Conservation (phyloP, 768 basidiomycete species). For the Austroboletus festivus region DNA sequence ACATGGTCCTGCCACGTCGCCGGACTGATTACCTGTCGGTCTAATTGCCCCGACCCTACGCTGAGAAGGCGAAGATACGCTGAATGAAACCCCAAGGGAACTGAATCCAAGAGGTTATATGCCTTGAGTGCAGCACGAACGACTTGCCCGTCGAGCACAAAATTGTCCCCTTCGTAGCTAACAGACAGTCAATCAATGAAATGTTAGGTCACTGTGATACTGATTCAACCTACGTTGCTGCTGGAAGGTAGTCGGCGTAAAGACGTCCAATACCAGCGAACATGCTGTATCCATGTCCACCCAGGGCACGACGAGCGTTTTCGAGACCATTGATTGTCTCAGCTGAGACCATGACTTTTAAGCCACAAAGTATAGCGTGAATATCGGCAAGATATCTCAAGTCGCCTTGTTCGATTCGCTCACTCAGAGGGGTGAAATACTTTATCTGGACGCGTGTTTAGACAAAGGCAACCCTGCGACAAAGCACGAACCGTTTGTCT, state of each 20-base stretch:
- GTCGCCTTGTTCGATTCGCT: conserved; percentile 52
- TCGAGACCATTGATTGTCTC: conserved; percentile 58
- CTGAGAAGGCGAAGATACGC: conserved; percentile 56
- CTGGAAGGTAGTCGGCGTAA: conserved; percentile 64
- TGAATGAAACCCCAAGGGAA: conserved; percentile 15
- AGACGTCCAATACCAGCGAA: conserved; percentile 63
- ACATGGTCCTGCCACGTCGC: conserved; percentile 38
- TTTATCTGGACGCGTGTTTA: conserved; percentile 35
- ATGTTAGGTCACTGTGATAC: not conserved
- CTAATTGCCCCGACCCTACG: conserved; percentile 5
- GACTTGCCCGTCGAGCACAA: conserved; percentile 71
- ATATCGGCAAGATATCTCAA: conserved; percentile 65
- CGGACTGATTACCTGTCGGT: conserved; percentile 18
- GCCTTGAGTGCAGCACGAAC: conserved; percentile 69
- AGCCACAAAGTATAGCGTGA: conserved; percentile 66
- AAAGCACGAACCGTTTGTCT: conserved; percentile 47
- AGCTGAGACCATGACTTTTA: conserved; percentile 60
- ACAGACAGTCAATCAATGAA: not conserved
- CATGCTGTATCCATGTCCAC: conserved; percentile 73
- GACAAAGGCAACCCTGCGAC: not conserved
- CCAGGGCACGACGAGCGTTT: conserved; percentile 64
- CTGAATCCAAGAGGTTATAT: conserved; percentile 41
- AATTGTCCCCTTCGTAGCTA: conserved; percentile 82
- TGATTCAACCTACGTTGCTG: conserved; percentile 49
- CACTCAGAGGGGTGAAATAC: conserved; percentile 48